Conservation (phyloP, 306 rosid genomes). For the Corylus heterophylla region DNA sequence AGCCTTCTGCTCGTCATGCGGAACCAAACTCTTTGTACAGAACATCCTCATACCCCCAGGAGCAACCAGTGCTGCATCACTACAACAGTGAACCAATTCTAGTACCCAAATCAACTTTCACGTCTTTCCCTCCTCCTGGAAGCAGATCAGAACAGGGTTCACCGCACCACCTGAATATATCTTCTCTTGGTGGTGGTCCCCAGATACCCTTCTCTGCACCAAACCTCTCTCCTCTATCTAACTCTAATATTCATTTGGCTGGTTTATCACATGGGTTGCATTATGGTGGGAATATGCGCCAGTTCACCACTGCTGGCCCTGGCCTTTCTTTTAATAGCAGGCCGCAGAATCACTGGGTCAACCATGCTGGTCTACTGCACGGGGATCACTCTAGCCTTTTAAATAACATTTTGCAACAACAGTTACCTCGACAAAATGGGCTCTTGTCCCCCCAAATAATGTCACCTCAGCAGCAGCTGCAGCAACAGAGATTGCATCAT, state of each 20-base stretch:
- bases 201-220: slow-evolving; percentile 50
- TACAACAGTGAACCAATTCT: slow-evolving; percentile 52
- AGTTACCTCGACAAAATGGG: slow-evolving; percentile 62
- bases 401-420: slow-evolving; percentile 79
- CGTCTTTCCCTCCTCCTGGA: slow-evolving; percentile 63
- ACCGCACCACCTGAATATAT: slow-evolving; percentile 43
- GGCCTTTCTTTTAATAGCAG: slow-evolving; percentile 53
- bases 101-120: slow-evolving; percentile 50
- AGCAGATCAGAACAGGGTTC: slow-evolving; percentile 48
- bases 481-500: slow-evolving; percentile 49
- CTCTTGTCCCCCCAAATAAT: slow-evolving; percentile 42
- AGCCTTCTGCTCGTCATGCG: slow-evolving; percentile 32
- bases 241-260: slow-evolving; percentile 46
- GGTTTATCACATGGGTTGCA: slow-evolving; percentile 47
- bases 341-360: slow-evolving; percentile 45
- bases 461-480: slow-evolving; percentile 44
- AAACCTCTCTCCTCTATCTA: slow-evolving; percentile 49
- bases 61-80: slow-evolving; percentile 47
- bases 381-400: slow-evolving; percentile 61
- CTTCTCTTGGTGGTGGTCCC: slow-evolving; percentile 43
- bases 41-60: slow-evolving; percentile 57
- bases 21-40: slow-evolving; percentile 45
- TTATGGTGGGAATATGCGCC: slow-evolving; percentile 46
- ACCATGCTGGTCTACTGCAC: slow-evolving; percentile 44
- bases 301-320: slow-evolving; percentile 35